phyloP scores from a whole-genome alignment of 1,139 yeast species.

The Lizanozyma gosingica region DNA sequence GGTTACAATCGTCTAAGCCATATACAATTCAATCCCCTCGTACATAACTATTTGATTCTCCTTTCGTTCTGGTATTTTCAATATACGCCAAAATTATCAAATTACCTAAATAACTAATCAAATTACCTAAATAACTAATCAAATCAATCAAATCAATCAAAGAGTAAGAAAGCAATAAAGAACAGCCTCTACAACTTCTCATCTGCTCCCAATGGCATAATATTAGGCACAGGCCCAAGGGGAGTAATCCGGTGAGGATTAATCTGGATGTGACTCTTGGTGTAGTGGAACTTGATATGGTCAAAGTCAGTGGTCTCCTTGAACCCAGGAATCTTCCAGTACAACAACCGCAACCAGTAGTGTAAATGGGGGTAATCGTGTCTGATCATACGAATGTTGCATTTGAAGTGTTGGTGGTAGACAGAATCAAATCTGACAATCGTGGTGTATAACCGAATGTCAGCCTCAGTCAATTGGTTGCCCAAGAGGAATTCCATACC shows the following conservation, averaged over 20 bases:
- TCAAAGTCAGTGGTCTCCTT: constrained; percentile 75
- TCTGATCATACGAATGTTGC: constrained; percentile 78
- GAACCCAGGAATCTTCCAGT: constrained; percentile 78
- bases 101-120: no score
- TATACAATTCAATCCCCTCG: no score
- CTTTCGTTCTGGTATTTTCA: no score
- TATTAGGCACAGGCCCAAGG: constrained; percentile 78
- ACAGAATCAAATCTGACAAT: constrained; percentile 85
- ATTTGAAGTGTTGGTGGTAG: constrained; percentile 90
- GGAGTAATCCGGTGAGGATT: constrained; percentile 85
- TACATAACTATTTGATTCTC: no score
- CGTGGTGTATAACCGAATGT: constrained; percentile 74
- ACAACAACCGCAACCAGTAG: constrained; percentile 72
- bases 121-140: no score
- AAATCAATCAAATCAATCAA: no score
- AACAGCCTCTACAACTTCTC: not conserved
- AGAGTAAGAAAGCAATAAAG: no score
- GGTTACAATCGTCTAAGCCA: no score
- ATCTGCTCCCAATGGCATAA: constrained; percentile 22
- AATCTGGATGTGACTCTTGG: constrained; percentile 68
- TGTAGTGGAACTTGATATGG: constrained; percentile 86
- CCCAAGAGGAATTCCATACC: constrained; percentile 50
- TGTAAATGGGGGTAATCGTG: constrained; percentile 70
- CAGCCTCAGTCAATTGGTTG: constrained; percentile 76
- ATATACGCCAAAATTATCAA: no score